These are phyloP conservation scores for Toxicodendron radicans DNA, from an alignment of 345 rosid genomes.

Conservation along the genomic window DNA sequence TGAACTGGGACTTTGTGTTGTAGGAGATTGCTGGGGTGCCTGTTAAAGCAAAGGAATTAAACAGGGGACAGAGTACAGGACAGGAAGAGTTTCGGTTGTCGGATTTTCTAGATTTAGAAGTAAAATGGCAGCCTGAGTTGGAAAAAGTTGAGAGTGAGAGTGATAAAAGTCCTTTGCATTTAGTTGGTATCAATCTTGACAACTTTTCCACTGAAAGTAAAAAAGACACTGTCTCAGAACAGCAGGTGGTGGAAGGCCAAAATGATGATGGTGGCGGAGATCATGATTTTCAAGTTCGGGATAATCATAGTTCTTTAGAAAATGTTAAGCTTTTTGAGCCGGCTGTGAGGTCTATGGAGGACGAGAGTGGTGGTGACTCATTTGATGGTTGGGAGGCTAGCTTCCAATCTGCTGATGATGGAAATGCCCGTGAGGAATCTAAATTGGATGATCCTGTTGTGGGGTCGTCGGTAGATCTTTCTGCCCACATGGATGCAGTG, in stretches of 20 bases:
- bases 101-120: conserved; percentile 67
- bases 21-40: conserved; percentile 68
- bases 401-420: conserved; percentile 46
- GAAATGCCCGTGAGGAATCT: conserved; percentile 32
- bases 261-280: conserved; percentile 30
- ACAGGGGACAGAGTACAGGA: conserved; percentile 34
- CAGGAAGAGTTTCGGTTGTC: conserved; percentile 47
- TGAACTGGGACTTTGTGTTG: conserved; percentile 20
- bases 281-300: conserved; percentile 32
- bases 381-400: conserved; percentile 53
- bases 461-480: conserved; percentile 47
- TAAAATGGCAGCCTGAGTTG: conserved; percentile 50
- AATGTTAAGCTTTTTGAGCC: conserved; percentile 40
- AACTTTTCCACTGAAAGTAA: conserved; percentile 44
- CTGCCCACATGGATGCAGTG: conserved; percentile 60
- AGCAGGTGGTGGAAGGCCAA: conserved; percentile 20
- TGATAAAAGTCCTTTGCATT: conserved; percentile 33
- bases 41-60: conserved; percentile 37
- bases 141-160: conserved; percentile 29
- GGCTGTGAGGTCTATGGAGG: conserved; percentile 25
- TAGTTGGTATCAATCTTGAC: conserved; percentile 55
- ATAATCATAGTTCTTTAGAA: conserved; percentile 38
- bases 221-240: conserved; percentile 27
- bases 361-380: conserved; percentile 29
- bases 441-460: conserved; percentile 39